These are phyloP conservation scores for Alternaria sp. DNA, from an alignment of 2,329 filamentous ascomycete species.

Conservation along the genomic window DNA sequence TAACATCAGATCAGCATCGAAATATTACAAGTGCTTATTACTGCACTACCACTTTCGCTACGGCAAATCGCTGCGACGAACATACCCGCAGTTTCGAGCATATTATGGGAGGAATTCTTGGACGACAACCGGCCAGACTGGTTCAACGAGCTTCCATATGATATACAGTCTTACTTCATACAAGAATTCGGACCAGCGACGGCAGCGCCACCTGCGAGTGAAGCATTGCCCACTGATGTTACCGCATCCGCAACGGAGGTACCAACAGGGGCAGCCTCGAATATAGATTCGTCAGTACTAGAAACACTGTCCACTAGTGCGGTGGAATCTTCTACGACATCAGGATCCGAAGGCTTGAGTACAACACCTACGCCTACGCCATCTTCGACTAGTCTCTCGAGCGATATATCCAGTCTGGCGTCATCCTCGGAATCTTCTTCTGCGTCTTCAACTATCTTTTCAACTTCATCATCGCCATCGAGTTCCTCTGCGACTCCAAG, in stretches of 20 bases:
- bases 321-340: constrained; percentile 9
- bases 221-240: constrained; percentile 10
- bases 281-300: not conserved
- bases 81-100: constrained; percentile 46
- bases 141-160: constrained; percentile 43
- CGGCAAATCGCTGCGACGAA: constrained; percentile 49
- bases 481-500: constrained; percentile 17
- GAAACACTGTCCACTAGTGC: constrained; percentile 12
- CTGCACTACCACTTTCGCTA: constrained; percentile 46
- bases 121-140: constrained; percentile 46
- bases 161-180: constrained; percentile 48
- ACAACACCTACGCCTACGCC: not conserved
- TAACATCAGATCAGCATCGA: constrained; percentile 37
- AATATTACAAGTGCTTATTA: constrained; percentile 46
- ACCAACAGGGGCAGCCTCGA: constrained; percentile 14
- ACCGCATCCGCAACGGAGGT: constrained; percentile 10
- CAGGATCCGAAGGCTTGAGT: constrained; percentile 2
- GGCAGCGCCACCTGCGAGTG: constrained; percentile 26
- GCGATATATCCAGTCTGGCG: not conserved
- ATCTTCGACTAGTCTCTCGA: constrained; percentile 7
- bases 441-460: constrained; percentile 1
- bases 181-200: constrained; percentile 44
- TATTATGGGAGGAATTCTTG: constrained; percentile 46
- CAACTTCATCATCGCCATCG: constrained; percentile 3
- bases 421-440: not conserved